Percentiles rank a stretch among this genome's conserved stretches.
Evolutionary conservation across 2,329 filamentous ascomycete species (phyloP).

Genomic region (Aspergillus fumigatus): DNA sequence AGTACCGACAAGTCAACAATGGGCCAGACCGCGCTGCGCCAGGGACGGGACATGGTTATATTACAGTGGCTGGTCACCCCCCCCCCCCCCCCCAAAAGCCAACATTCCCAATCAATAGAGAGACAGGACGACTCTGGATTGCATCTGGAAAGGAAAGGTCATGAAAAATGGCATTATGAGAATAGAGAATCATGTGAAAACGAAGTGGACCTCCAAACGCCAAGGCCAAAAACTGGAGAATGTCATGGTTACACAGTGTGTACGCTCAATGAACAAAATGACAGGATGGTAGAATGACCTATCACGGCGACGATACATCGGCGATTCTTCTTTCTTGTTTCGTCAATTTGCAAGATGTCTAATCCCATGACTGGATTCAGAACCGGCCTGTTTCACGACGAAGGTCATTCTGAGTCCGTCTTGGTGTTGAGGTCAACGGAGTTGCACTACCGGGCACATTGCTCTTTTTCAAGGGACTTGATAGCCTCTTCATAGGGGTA

Average conservation of each 20-base stretch:
- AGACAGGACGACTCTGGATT: background rate
- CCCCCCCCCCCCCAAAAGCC: background rate
- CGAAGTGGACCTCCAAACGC: background rate
- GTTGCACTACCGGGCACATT: conserved; percentile 36
- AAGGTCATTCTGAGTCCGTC: conserved; percentile 26
- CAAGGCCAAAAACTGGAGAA: background rate
- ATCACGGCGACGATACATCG: background rate
- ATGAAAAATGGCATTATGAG: background rate
- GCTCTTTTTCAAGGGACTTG: conserved; percentile 42
- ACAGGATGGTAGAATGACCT: background rate
- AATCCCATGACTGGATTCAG: background rate
- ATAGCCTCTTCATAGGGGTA: conserved; percentile 33
- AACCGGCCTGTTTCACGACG: conserved; percentile 30
- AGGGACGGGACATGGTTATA: conserved; percentile 4
- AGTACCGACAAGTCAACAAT: background rate
- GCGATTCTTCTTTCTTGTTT: background rate
- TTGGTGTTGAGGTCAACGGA: conserved; percentile 29
- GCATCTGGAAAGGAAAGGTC: background rate
- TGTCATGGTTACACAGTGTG: conserved; percentile 1
- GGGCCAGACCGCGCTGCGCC: background rate
- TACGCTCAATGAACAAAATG: background rate
- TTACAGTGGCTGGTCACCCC: conserved; percentile 12
- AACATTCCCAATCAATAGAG: conserved; percentile 11
- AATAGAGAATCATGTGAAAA: background rate
- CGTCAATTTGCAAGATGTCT: conserved; percentile 1